Evolutionary conservation across 2,329 filamentous ascomycete species (phyloP), one percentile per base, ranked within the genome.

Genomic region (Xylaria sp.): DNA sequence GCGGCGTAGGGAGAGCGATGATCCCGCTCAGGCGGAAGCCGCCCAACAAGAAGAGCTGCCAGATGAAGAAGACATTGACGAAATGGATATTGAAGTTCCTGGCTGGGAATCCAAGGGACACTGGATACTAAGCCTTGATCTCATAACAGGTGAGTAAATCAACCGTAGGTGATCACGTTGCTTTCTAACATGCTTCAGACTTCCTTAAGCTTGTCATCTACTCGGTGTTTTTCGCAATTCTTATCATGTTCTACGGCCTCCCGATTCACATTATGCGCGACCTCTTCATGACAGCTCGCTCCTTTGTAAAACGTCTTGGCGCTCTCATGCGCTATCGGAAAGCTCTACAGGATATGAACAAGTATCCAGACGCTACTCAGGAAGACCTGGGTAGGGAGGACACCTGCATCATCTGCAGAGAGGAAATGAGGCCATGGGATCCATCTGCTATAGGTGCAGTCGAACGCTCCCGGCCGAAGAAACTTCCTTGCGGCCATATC

Each of bases 221-320:
- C 77, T 84, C 94, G 39, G 88, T 91, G 7, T 99, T 99, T 85
- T 99, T 99, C 81, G 89, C 91, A 70, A 95, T 99, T 74, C 90
- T 98, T 19, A 89, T 98, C 75, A 91, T 90, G 30, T 98, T 98
- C 84, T 98, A 97, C 78, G 96, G 95, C 11, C 85, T 99, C 34
- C 96, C 96, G 0, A 97, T 99, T 69, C 96, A 99, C 77, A 98
- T 99, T 66, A 92, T 99, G 83, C 88, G 96, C 64, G 96, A 99
- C 78, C 89, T 98, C 24, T 97, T 98, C 81, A 89, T 99, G 82
- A 98, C 96, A 0, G 91, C 95, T 59, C 89, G 94, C 60, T 97
- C 95, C 2, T 98, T 99, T 79, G 86, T 93, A 69, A 97, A 96
- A 81, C 88, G 95, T 11, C 89, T 98, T n/a, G 87, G 90, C 70